These are phyloP conservation scores for Pyrrhoderma noxium DNA, from an alignment of 1,284 basidiomycete genomes.

Conservation along the genomic window DNA sequence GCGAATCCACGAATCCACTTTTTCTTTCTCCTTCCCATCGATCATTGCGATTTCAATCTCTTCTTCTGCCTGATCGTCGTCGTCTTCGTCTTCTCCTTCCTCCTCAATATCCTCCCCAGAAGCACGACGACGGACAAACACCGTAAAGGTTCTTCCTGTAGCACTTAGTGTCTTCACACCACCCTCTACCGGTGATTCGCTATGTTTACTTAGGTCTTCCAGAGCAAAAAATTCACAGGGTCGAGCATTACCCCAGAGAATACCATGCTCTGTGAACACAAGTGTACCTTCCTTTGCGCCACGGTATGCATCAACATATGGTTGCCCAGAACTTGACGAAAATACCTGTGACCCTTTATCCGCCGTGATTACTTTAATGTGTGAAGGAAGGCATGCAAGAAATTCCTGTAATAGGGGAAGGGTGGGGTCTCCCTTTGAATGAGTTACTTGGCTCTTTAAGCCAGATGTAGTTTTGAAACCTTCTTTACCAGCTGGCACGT, in stretches of 20 bases:
- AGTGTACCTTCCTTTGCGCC: conserved; percentile 62
- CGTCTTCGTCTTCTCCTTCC: conserved; percentile 26
- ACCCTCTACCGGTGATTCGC: conserved; percentile 29
- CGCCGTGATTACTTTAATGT: conserved; percentile 5
- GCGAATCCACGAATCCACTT: conserved; percentile 57
- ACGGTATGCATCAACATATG: conserved; percentile 60
- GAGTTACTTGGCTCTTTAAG: conserved; percentile 21
- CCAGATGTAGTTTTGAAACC: conserved; percentile 33
- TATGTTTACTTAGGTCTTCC: conserved; percentile 42
- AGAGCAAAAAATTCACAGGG: conserved; percentile 70
- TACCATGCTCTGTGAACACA: conserved; percentile 61
- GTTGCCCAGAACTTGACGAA: conserved; percentile 34
- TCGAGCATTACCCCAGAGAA: conserved; percentile 66
- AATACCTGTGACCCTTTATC: conserved; percentile 14
- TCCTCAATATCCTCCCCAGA: conserved; percentile 11
- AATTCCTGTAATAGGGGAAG: conserved; percentile 43
- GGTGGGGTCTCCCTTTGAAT: conserved; percentile 47
- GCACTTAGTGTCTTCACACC: conserved; percentile 58
- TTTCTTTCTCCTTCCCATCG: conserved; percentile 59
- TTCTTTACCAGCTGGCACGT: conserved; percentile 34
- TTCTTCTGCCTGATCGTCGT: conserved; percentile 33
- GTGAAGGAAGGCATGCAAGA: conserved; percentile 38
- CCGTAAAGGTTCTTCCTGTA: conserved; percentile 58
- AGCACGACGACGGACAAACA: conserved; percentile 41
- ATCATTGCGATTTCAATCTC: conserved; percentile 66